phyloP scores from a whole-genome alignment of 805 yeast genomes.

The Ogataea zsoltii region DNA sequence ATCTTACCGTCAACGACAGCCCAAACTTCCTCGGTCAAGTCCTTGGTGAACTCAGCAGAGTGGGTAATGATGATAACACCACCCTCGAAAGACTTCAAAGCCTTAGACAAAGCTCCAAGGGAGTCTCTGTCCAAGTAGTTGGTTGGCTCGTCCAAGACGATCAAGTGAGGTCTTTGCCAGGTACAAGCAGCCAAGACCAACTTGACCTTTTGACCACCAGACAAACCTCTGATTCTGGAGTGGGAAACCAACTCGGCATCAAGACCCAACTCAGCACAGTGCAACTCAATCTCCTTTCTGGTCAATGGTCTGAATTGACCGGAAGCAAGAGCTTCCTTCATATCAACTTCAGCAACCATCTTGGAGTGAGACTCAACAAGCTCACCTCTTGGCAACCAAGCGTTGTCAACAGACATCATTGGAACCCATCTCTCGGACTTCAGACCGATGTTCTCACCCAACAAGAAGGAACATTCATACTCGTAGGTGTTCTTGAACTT shows the following conservation, averaged over 20 bases:
- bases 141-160: conserved; percentile 99
- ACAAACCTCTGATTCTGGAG: conserved; percentile 99
- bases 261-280: conserved; percentile 97
- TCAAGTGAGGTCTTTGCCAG: conserved; percentile 99
- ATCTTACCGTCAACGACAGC: conserved; percentile 96
- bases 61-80: conserved; percentile 99
- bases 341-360: conserved; percentile 99
- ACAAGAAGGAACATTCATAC: conserved; percentile 95
- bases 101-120: conserved; percentile 98
- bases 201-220: conserved; percentile 99
- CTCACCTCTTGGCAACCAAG: conserved; percentile 99
- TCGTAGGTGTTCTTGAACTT: conserved; percentile 99
- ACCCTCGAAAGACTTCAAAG: conserved; percentile 98
- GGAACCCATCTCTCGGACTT: conserved; percentile 99
- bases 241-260: conserved; percentile 99
- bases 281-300: conserved; percentile 99
- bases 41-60: conserved; percentile 99
- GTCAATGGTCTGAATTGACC: conserved; percentile 99
- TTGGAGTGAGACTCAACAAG: conserved; percentile 95
- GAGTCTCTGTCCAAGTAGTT: conserved; percentile 99
- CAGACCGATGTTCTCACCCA: conserved; percentile 99
- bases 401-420: conserved; percentile 99
- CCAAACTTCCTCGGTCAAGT: conserved; percentile 99
- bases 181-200: conserved; percentile 99
- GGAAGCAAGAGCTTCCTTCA: conserved; percentile 99